These are phyloP conservation scores for Verticillium nubilum DNA, from an alignment of 2,329 filamentous ascomycete species.

Conservation along the genomic window DNA sequence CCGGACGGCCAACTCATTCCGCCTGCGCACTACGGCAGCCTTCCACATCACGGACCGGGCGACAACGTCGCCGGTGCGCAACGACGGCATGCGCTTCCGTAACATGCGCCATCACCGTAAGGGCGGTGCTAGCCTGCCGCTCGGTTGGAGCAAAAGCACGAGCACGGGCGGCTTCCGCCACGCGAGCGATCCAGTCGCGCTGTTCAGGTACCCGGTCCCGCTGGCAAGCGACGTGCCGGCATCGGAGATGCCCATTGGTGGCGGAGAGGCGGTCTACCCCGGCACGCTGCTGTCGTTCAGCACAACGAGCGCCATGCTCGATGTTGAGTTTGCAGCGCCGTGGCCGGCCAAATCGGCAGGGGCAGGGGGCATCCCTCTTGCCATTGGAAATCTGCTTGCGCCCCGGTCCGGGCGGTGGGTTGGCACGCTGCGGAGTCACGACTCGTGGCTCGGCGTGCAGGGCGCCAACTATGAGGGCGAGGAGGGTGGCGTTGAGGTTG, in stretches of 20 bases:
- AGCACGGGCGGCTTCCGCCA: slow-evolving; percentile 27
- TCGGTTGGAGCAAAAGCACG: slow-evolving; percentile 32
- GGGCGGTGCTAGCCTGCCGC: slow-evolving; percentile 24
- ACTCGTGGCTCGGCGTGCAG: slow-evolving; percentile 38
- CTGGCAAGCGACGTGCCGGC: slow-evolving; percentile 12
- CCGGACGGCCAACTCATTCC: slow-evolving; percentile 29
- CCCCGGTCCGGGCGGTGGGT: slow-evolving; percentile 27
- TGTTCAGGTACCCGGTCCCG: slow-evolving; percentile 37
- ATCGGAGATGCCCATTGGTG: slow-evolving; percentile 2
- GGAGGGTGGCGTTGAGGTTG: slow-evolving; percentile 30
- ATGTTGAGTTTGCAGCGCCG: slow-evolving; percentile 29
- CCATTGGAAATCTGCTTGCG: slow-evolving; percentile 35
- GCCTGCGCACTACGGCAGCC: slow-evolving; percentile 29
- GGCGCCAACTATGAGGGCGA: slow-evolving; percentile 40
- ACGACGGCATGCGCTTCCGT: slow-evolving; percentile 31
- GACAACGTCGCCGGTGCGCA: slow-evolving; percentile 26
- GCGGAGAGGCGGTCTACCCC: slow-evolving; percentile 20
- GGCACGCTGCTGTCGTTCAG: slow-evolving; percentile 34
- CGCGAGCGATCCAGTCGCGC: slow-evolving; percentile 29
- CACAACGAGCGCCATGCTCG: slow-evolving; percentile 31
- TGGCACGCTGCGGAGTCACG: slow-evolving; percentile 37
- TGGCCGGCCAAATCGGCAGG: slow-evolving; percentile 17
- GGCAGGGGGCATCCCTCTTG: slow-evolving; percentile 28
- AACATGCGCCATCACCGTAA: slow-evolving; percentile 27
- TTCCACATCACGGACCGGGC: slow-evolving; percentile 35